Base-by-base conservation (phyloP, 495 filamentous ascomycete species). In the Trichocladium antarcticum region DNA sequence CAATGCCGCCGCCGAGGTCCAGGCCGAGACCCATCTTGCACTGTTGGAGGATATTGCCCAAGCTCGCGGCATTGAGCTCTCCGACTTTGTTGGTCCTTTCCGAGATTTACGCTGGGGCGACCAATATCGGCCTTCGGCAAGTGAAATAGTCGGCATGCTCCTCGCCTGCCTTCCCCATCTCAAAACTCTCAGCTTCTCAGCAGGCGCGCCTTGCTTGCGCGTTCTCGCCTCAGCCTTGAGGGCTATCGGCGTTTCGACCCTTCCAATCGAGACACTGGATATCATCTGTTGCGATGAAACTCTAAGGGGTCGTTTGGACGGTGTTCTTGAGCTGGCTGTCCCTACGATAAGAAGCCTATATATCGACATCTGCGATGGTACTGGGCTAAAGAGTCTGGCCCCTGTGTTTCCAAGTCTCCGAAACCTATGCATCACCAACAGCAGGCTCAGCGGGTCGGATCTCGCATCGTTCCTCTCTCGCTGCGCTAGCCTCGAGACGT, bases 181-280 rank as follows among this genome's bases (percentile, higher is more conserved):
- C 1, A 31, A 42, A 38, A 20, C 14, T 14, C 39, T 56, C 21
- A 42, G 12, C 41, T 34, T 52, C 42, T 1, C 15, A 14, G n/a
- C 5, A 6, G 27, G 37, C 24, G 24, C 8, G 16, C n/a, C 3
- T 9, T 5, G 19, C 12, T 15, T 4, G 22, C 32, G 31, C 31
- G 20, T 56, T 37, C 49, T 44, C 29, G 29, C 43, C 15, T 49
- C 54, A 15, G 37, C 49, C 40, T 32, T 56, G 21, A 47, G 45
- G 11, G 54, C 54, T 56, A 49, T 39, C 36, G 49, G 54, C 43
- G 39, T 45, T 32, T 42, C 24, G 20, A 44, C 36, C 32, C 44
- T 56, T 35, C 29, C 44, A 19, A 31, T 56, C 29, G 32, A 45
- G 40, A 49, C 54, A n/a, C 42, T 56, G 47, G 54, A 56, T n/a